These are phyloP conservation scores for Aspergillus campestris DNA, from an alignment of 495 filamentous ascomycete genomes.

Conservation along the genomic window DNA sequence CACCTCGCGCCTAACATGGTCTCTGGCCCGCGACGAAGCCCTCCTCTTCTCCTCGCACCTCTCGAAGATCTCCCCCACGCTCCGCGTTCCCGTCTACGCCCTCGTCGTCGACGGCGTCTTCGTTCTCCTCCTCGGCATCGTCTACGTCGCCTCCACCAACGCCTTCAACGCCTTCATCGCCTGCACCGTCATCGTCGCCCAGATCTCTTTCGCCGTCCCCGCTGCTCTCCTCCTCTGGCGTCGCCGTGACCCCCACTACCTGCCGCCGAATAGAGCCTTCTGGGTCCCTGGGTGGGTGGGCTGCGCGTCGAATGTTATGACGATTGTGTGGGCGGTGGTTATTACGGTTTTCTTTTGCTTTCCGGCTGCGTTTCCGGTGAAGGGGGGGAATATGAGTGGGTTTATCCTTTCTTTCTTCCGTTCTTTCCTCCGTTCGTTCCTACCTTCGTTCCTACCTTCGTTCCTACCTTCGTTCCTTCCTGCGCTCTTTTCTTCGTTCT, in stretches of 20 bases:
- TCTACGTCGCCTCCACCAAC: constrained; percentile 21
- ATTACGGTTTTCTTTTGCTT: constrained; percentile 19
- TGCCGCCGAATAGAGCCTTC: constrained; percentile 10
- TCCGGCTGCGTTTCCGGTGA: constrained; percentile 14
- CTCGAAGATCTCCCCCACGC: constrained; percentile 7
- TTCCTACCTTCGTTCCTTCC: constrained; percentile 6
- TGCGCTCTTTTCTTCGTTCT: constrained; percentile 13
- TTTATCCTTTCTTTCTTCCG: constrained; percentile 12
- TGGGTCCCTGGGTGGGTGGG: constrained; percentile 11
- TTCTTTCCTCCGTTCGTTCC: constrained; percentile 7
- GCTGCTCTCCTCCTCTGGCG: constrained; percentile 12
- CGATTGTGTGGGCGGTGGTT: constrained; percentile 10
- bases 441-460: constrained; percentile 13
- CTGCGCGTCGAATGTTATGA: constrained; percentile 12
- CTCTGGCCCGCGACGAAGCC: constrained; percentile 33
- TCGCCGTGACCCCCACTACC: constrained; percentile 7
- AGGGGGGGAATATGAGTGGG: constrained; percentile 21
- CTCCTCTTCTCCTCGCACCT: constrained; percentile 18
- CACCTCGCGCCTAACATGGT: constrained; percentile 36
- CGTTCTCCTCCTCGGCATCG: constrained; percentile 19
- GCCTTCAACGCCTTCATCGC: constrained; percentile 26
- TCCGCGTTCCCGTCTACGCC: constrained; percentile 19
- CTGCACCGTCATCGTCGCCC: constrained; percentile 17
- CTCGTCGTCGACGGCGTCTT: constrained; percentile 18
- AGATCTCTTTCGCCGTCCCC: constrained; percentile 21